A percentile compares a stretch with the other conserved stretches of the same genome.
Conservation (phyloP, 1,139 yeast genomes). For the Magnusiomyces magnusii region DNA sequence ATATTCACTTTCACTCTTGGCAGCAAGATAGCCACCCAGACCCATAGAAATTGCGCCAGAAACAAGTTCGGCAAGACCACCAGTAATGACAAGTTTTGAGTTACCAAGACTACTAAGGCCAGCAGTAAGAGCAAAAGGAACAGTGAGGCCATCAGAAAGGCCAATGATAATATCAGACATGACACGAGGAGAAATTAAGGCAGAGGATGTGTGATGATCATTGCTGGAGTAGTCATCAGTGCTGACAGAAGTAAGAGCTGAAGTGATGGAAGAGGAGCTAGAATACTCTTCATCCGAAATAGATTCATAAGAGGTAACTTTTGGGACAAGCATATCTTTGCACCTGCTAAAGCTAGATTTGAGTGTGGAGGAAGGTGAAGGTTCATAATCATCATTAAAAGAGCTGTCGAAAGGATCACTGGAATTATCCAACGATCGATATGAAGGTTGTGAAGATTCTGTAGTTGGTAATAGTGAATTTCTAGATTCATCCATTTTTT, state of each 20-base stretch:
- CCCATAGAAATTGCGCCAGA: constrained; percentile 86
- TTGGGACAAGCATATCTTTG: constrained; percentile 27
- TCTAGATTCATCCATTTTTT: background rate
- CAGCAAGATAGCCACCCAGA: constrained; percentile 77
- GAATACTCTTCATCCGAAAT: constrained; percentile 11
- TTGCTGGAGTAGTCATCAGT: constrained; percentile 3
- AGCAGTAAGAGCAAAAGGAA: constrained; percentile 79
- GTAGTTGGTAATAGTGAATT: background rate
- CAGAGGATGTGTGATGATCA: constrained; percentile 2
- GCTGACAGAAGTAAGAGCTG: constrained; percentile 13
- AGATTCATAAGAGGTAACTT: constrained; percentile 23
- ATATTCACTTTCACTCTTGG: constrained; percentile 59
- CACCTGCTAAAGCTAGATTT: constrained; percentile 12
- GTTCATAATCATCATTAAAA: background rate
- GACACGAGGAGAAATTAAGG: constrained; percentile 44
- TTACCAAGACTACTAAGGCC: constrained; percentile 71
- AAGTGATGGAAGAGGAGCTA: background rate
- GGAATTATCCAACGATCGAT: background rate
- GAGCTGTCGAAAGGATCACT: background rate
- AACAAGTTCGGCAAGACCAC: constrained; percentile 80
- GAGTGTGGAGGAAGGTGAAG: background rate
- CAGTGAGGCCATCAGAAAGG: constrained; percentile 73
- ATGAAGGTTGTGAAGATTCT: background rate
- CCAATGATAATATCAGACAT: constrained; percentile 76
- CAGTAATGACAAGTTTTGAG: constrained; percentile 67